Conservation (phyloP, 1,139 yeast genomes). For the Saccharomyces uvarum region DNA sequence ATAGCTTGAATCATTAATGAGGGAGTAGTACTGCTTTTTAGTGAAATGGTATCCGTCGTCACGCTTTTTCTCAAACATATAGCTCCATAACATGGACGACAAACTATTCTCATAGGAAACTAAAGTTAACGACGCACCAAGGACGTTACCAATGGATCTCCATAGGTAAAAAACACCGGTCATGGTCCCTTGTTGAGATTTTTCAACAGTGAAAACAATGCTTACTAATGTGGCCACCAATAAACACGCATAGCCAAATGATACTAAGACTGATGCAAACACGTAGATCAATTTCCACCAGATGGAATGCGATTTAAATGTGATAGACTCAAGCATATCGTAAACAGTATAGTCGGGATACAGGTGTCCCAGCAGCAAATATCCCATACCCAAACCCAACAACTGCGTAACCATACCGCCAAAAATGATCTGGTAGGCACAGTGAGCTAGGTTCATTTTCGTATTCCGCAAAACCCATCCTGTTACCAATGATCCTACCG, state of each 20-base stretch:
- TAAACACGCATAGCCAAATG: conserved; percentile 28
- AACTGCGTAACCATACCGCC: conserved; percentile 20
- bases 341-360: conserved; percentile 13
- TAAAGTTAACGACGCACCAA: conserved; percentile 41
- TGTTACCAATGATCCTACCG: conserved; percentile 54
- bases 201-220: conserved; percentile 30
- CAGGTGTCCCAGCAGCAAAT: conserved; percentile 14
- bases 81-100: conserved; percentile 26
- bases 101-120: conserved; percentile 34
- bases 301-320: conserved; percentile 8
- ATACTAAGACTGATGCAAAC: conserved; percentile 16
- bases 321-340: conserved; percentile 6
- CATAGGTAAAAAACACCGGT: conserved; percentile 40
- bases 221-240: conserved; percentile 31
- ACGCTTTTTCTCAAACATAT: conserved; percentile 25
- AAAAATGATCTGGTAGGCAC: conserved; percentile 23
- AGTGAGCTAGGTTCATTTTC: conserved; percentile 22
- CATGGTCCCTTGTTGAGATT: conserved; percentile 31
- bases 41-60: conserved; percentile 14
- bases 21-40: conserved; percentile 19
- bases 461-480: conserved; percentile 39
- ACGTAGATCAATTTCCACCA: conserved; percentile 25
- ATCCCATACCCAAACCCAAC: conserved; percentile 18
- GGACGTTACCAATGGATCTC: conserved; percentile 42
- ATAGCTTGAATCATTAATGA: conserved; percentile 33